phyloP scores from a whole-genome alignment of 352 stramenopile genomes.

The Phytophthora capsici region DNA sequence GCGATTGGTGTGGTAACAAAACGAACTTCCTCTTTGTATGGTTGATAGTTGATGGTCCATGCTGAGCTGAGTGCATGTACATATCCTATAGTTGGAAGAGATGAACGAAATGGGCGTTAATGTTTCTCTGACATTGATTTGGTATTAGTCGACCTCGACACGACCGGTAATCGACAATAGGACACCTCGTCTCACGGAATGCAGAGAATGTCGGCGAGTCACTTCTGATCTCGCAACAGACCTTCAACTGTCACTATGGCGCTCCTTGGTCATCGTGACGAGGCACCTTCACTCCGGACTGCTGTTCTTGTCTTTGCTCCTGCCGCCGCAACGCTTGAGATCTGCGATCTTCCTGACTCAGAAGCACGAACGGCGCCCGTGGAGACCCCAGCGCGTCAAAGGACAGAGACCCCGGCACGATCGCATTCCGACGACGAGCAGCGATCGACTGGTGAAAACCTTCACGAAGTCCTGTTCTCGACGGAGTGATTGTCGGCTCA shows the following conservation, averaged over 20 bases:
- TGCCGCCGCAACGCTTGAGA: constrained; percentile 36
- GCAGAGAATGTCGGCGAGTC: too few relatives aligned
- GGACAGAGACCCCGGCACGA: constrained; percentile 50
- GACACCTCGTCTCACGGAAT: constrained; percentile 28
- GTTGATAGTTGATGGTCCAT: neutral
- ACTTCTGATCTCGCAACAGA: constrained; percentile 12
- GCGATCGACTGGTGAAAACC: constrained; percentile 32
- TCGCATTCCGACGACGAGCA: constrained; percentile 60
- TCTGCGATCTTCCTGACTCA: constrained; percentile 39
- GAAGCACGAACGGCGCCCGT: constrained; percentile 46
- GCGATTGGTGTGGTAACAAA: constrained; percentile 20
- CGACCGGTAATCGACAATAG: neutral
- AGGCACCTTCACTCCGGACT: constrained; percentile 8
- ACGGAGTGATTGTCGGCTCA: constrained; percentile 3
- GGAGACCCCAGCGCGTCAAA: constrained; percentile 54
- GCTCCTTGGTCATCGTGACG: constrained; percentile 24
- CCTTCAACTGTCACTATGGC: constrained; percentile 1
- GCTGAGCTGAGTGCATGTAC: too few relatives aligned
- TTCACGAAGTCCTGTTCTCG: constrained; percentile 19
- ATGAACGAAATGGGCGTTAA: too few relatives aligned
- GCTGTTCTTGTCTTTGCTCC: constrained; percentile 8
- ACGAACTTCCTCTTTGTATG: neutral
- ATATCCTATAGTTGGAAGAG: too few relatives aligned
- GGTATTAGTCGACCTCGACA: too few relatives aligned
- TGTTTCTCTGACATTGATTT: too few relatives aligned